Percentiles rank a stretch among this genome's conserved stretches.
Conservation (phyloP, 2,329 filamentous ascomycete species). For the Sphaerostilbella broomeana region DNA sequence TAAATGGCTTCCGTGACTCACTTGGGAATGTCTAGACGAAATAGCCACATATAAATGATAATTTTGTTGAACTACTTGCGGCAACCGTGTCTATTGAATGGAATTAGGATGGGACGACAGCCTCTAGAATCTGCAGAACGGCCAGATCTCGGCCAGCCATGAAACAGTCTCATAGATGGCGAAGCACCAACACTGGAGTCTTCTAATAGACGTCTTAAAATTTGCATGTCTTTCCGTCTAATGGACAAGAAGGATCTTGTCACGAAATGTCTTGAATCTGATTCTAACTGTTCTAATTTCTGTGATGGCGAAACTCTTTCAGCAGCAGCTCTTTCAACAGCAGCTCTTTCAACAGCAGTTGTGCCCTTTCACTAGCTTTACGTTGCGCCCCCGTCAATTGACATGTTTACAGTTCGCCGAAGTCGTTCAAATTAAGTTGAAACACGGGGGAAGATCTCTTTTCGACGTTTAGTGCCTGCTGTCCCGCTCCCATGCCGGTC, state of each 20-base stretch:
- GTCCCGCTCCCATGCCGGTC: no score
- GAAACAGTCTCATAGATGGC: slow-evolving; percentile 13
- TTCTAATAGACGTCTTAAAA: neutral
- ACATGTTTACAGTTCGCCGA: neutral
- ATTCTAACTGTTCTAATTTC: slow-evolving; percentile 1
- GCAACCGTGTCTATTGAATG: no score
- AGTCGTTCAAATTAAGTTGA: slow-evolving; percentile 12
- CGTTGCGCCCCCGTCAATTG: neutral
- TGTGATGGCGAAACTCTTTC: neutral
- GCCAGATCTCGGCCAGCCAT: slow-evolving; percentile 1
- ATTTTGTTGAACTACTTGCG: no score
- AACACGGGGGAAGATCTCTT: slow-evolving; percentile 3
- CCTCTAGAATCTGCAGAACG: neutral
- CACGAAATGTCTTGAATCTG: slow-evolving; percentile 10
- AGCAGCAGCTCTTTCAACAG: slow-evolving; percentile 5
- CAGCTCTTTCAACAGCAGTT: neutral
- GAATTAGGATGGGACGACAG: no score
- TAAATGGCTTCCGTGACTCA: no score
- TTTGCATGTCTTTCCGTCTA: neutral
- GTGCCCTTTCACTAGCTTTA: neutral
- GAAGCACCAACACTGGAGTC: neutral
- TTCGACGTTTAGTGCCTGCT: no score
- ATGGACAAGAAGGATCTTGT: slow-evolving; percentile 1
- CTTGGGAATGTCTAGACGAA: no score
- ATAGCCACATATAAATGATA: no score